These are phyloP conservation scores for Fusarium incarnatum DNA, from an alignment of 2,329 filamentous ascomycete species.

Conservation along the genomic window DNA sequence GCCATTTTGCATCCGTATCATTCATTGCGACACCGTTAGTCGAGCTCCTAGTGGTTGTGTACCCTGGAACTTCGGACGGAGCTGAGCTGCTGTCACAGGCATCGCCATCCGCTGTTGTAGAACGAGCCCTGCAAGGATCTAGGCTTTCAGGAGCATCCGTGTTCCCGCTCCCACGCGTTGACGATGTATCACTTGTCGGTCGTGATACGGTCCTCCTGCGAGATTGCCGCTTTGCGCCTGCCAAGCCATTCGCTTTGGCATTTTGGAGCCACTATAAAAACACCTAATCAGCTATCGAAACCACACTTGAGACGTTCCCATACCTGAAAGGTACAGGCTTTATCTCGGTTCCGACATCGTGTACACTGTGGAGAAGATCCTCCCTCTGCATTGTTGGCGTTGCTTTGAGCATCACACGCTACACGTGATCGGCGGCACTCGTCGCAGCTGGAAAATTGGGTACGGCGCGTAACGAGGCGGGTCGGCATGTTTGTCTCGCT, in stretches of 20 bases:
- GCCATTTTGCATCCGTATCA: slow-evolving; percentile 38
- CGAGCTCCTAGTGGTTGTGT: neutral
- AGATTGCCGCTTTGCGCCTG: slow-evolving; percentile 24
- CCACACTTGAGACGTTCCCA: neutral
- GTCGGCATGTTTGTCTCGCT: slow-evolving; percentile 29
- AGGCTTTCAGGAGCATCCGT: neutral
- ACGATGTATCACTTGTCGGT: slow-evolving; percentile 25
- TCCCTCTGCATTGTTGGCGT: slow-evolving; percentile 60
- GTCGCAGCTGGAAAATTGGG: slow-evolving; percentile 53
- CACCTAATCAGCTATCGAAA: neutral
- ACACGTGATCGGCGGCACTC: slow-evolving; percentile 49
- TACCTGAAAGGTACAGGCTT: slow-evolving; percentile 49
- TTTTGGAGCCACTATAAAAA: slow-evolving; percentile 44
- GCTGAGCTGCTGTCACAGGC: neutral
- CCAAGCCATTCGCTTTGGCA: slow-evolving; percentile 23
- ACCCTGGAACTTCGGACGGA: neutral
- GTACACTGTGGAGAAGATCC: slow-evolving; percentile 76
- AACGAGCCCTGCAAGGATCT: neutral
- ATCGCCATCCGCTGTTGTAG: neutral
- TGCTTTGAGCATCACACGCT: slow-evolving; percentile 46
- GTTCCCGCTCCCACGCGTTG: slow-evolving; percentile 5
- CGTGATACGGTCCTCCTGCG: slow-evolving; percentile 26
- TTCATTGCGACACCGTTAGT: neutral
- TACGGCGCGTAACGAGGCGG: slow-evolving; percentile 44
- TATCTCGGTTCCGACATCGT: slow-evolving; percentile 57